A percentile compares a stretch with the other conserved stretches of the same genome.
Conservation (phyloP, 129 eudicot genomes). For the carrot (Daucus carota) region DH1_v3.0 NC_030386.2:32113501-32114000, state of each 20-base stretch:
- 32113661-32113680: conserved; percentile 5
- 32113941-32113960: neutral
- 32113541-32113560: conserved; percentile 91
- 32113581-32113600: conserved; percentile 95
- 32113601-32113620: conserved; percentile 47
- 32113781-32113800: conserved; percentile 92
- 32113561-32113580: conserved; percentile 97
- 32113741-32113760: conserved; percentile 90
- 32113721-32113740: conserved; percentile 89
- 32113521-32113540: conserved; percentile 97
- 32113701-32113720: conserved; percentile 77
- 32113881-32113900: conserved; percentile 95
- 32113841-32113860: conserved; percentile 93
- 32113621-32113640: neutral
- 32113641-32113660: neutral
- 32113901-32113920: conserved; percentile 90
- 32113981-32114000: neutral
- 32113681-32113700: conserved; percentile 55
- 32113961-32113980: neutral
- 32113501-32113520: conserved; percentile 89
- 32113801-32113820: conserved; percentile 96
- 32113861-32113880: conserved; percentile 94
- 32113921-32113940: conserved; percentile 53
- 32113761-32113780: conserved; percentile 99
- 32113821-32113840: conserved; percentile 78